A percentile compares a stretch with the other conserved stretches of the same genome.
Evolutionary conservation across 768 basidiomycete species (phyloP).

Genomic region (Coprinopsis sp.): DNA sequence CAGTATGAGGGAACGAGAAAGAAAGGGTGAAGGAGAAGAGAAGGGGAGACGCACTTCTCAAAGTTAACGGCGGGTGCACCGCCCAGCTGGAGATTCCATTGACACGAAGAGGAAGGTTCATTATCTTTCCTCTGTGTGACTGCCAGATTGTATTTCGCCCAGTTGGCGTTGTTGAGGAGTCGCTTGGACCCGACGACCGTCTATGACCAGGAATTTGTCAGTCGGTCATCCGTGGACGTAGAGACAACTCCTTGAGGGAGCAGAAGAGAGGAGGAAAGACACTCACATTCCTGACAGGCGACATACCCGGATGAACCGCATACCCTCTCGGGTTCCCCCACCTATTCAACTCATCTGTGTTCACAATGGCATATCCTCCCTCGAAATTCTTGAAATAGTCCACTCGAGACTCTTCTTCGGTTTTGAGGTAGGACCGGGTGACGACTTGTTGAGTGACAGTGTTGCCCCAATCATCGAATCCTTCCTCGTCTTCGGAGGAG

Average conservation of each 20-base stretch:
- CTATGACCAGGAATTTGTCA: slow-evolving; percentile 24
- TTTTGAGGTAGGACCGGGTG: slow-evolving; percentile 40
- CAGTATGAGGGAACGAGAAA: too few relatives aligned
- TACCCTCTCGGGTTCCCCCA: slow-evolving; percentile 61
- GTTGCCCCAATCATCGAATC: slow-evolving; percentile 59
- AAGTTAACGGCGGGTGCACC: slow-evolving; percentile 53
- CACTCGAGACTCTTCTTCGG: slow-evolving; percentile 48
- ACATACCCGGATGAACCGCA: slow-evolving; percentile 56
- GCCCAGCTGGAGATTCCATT: slow-evolving; percentile 64
- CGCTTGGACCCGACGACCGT: slow-evolving; percentile 58
- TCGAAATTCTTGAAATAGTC: slow-evolving; percentile 53
- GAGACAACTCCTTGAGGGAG: not conserved
- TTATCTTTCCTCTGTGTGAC: slow-evolving; percentile 58
- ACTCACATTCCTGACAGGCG: slow-evolving; percentile 47
- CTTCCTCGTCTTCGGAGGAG: too few relatives aligned
- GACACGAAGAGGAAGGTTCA: slow-evolving; percentile 51
- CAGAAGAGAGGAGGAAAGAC: not conserved
- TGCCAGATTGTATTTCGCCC: slow-evolving; percentile 60
- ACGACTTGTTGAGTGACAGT: slow-evolving; percentile 35
- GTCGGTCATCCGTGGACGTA: not conserved
- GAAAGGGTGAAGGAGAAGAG: too few relatives aligned
- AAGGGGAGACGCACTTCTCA: too few relatives aligned
- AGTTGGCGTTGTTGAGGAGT: slow-evolving; percentile 57
- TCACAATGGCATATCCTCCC: slow-evolving; percentile 54
- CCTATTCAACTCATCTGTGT: slow-evolving; percentile 44